Evolutionary conservation across 1,139 yeast genomes (phyloP).

Genomic region (Zygoascus meyerae): DNA sequence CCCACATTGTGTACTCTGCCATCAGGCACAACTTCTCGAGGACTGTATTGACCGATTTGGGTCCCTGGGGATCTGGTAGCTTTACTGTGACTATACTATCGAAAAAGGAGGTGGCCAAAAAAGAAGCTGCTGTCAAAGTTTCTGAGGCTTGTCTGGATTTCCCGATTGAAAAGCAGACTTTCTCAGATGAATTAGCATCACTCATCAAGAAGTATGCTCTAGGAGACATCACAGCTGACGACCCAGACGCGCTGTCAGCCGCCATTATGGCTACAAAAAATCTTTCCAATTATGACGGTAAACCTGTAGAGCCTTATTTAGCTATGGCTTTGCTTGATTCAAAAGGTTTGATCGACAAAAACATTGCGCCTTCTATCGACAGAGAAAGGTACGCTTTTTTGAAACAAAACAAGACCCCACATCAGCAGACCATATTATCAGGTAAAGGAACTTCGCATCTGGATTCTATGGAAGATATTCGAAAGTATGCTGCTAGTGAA

Average conservation of each 20-base stretch:
- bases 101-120: constrained; percentile 4
- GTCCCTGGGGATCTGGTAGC: constrained; percentile 11
- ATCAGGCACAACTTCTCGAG: constrained; percentile 7
- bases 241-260: constrained; percentile 21
- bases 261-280: constrained; percentile 20
- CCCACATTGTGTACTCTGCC: constrained; percentile 15
- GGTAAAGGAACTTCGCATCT: neutral
- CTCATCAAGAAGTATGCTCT: constrained; percentile 23
- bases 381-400: constrained; percentile 17
- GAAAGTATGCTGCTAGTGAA: constrained; percentile 32
- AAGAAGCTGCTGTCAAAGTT: constrained; percentile 7
- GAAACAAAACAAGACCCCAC: constrained; percentile 6
- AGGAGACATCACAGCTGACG: constrained; percentile 21
- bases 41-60: constrained; percentile 6
- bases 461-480: constrained; percentile 15
- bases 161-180: neutral
- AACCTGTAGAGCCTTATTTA: constrained; percentile 13
- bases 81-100: constrained; percentile 10
- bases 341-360: constrained; percentile 14
- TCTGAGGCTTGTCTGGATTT: neutral
- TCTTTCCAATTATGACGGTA: constrained; percentile 6
- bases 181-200: constrained; percentile 12
- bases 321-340: constrained; percentile 18
- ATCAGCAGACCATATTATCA: too few relatives aligned
- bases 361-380: constrained; percentile 20